Evolutionary conservation across 116 monocot species (phyloP), one percentile per base, ranked within the genome.

Genomic region (Dioscorea cayenensis): DNA sequence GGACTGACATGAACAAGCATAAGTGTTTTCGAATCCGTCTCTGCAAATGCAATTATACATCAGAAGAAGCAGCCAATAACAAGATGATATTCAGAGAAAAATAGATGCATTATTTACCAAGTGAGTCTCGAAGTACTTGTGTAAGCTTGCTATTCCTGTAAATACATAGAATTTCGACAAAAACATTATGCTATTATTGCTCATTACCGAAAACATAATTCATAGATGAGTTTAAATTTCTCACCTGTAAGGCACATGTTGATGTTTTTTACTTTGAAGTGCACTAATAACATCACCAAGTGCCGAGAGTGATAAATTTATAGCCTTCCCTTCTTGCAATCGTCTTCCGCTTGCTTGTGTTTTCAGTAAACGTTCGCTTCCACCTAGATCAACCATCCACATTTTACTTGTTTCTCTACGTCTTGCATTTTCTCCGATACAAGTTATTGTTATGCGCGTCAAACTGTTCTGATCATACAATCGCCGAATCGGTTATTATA

Each of bases 91-190:
- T 5, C 4, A 18, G 55, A n/a, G 7, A 62, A 62, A 12, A 62
- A 62, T 9, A 20, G 10, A 62, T 62, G 62, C 0, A 12, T 7
- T 21, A 7, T 20, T 88, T 82, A 88, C 91, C 88, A 50, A 88
- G 80, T 28, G 83, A 87, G 77, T 91, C 91, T 76, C 67, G 81
- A 20, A 91, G 83, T 52, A 91, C 81, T 75, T 88, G 91, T 70
- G 88, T 88, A 25, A 91, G 83, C 78, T 91, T 91, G 78, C 92
- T 87, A 69, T 91, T 91, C 80, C 91, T 91, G 83, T 49, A 90
- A 77, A 73, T 63, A 16, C 20, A 25, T 63, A 16, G 5, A n/a
- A 43, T 43, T 63, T n/a, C 16, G 8, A 18, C 3, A 65, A 65
- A 28, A 37, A 48, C 25, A 22, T 37, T 14, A 9, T 38, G 21